Conservation (phyloP, 805 yeast genomes). For the Schwanniomyces sp. region DNA sequence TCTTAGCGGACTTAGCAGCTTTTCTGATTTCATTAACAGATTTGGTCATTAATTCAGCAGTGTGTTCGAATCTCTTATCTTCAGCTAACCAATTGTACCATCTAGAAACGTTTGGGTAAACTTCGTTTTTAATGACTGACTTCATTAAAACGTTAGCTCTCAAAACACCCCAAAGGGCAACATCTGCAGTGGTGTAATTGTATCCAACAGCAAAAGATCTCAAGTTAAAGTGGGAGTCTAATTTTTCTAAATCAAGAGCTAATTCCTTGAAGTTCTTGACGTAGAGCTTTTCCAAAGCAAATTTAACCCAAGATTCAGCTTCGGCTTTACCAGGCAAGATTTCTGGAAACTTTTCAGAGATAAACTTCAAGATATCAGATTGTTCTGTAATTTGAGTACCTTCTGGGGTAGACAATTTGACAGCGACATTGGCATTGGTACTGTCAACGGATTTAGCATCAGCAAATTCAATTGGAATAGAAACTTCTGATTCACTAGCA, state of each 20-base stretch:
- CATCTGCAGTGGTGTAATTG: slow-evolving; percentile 71
- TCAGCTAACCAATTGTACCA: slow-evolving; percentile 84
- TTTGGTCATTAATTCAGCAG: slow-evolving; percentile 65
- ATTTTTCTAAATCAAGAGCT: slow-evolving; percentile 70
- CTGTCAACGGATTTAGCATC: slow-evolving; percentile 64
- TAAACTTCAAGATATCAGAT: slow-evolving; percentile 44
- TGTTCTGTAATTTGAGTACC: slow-evolving; percentile 45
- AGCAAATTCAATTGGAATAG: slow-evolving; percentile 61
- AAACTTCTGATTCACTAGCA: slow-evolving; percentile 37
- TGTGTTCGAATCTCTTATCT: slow-evolving; percentile 65
- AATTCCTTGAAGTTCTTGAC: slow-evolving; percentile 88
- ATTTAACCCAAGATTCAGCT: slow-evolving; percentile 63
- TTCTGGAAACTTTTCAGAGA: slow-evolving; percentile 55
- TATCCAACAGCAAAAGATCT: slow-evolving; percentile 76
- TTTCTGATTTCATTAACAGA: slow-evolving; percentile 75
- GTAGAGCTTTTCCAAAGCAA: slow-evolving; percentile 66
- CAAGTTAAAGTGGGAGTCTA: slow-evolving; percentile 82
- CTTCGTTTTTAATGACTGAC: slow-evolving; percentile 81
- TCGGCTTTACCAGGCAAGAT: slow-evolving; percentile 34
- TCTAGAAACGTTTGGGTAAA: slow-evolving; percentile 83
- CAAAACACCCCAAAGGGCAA: slow-evolving; percentile 89
- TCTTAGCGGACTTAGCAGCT: slow-evolving; percentile 47
- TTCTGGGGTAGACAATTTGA: slow-evolving; percentile 41
- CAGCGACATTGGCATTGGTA: slow-evolving; percentile 41
- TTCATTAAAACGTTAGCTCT: slow-evolving; percentile 94